Conservation (phyloP, 2,329 filamentous ascomycete genomes). For the Xylaria multiplex region DNA sequence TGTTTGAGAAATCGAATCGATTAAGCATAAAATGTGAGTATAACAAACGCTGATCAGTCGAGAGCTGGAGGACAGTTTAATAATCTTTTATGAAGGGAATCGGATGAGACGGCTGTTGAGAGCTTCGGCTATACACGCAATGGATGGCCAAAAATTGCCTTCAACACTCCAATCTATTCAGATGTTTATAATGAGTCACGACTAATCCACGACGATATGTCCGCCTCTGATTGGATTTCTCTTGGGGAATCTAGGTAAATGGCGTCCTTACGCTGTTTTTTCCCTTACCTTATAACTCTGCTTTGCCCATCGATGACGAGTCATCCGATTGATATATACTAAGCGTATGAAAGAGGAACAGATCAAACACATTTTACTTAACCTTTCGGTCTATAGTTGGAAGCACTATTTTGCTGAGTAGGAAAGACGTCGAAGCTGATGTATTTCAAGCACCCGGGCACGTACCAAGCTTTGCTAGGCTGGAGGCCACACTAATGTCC, state of each 20-base stretch:
- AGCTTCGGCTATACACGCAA: neutral
- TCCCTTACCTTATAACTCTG: too few species aligned
- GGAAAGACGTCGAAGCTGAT: neutral
- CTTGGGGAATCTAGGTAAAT: neutral
- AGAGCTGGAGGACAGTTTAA: neutral
- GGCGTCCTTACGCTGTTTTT: neutral
- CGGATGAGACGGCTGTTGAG: neutral
- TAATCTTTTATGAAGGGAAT: neutral
- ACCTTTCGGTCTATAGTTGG: neutral
- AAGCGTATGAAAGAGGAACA: neutral
- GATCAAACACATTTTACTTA: neutral
- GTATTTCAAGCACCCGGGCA: neutral
- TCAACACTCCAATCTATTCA: neutral
- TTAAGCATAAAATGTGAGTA: neutral
- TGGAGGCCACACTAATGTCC: neutral
- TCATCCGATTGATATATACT: neutral
- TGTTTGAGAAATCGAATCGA: neutral
- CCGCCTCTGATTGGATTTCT: neutral
- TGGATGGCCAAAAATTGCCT: neutral
- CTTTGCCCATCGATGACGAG: neutral
- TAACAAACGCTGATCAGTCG: neutral
- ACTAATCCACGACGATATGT: neutral
- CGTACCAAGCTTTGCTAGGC: neutral
- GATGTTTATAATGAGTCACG: neutral
- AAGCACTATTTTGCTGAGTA: neutral